A percentile compares a stretch with the other conserved stretches of the same genome.
phyloP scores from a whole-genome alignment of 2,329 filamentous ascomycete genomes.

The Pleomassaria siparia region DNA sequence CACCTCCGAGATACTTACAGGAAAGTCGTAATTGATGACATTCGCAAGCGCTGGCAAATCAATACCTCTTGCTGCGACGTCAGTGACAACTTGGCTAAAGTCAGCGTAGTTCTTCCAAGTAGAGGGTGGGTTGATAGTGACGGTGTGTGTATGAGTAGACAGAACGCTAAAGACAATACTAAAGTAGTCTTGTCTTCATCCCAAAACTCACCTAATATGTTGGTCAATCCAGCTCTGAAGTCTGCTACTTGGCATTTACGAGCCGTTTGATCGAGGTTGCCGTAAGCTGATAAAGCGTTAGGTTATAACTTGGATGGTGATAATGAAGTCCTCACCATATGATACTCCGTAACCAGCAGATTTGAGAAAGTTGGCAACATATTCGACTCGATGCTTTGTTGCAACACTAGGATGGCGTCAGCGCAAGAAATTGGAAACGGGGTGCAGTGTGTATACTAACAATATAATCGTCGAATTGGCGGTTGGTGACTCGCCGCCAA shows the following conservation, averaged over 20 bases:
- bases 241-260: constrained; percentile 89
- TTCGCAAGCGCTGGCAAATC: constrained; percentile 96
- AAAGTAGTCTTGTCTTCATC: no score
- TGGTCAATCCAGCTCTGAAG: constrained; percentile 80
- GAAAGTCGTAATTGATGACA: constrained; percentile 93
- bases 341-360: constrained; percentile 85
- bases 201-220: no score
- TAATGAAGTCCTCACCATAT: constrained; percentile 51
- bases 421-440: no score
- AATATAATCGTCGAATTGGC: constrained; percentile 94
- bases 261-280: constrained; percentile 89
- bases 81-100: constrained; percentile 91
- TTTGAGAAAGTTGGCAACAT: constrained; percentile 77
- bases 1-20: no score
- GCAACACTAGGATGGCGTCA: no score
- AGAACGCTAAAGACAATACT: no score
- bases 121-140: no score
- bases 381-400: constrained; percentile 97
- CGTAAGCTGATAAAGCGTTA: constrained; percentile 65
- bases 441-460: no score
- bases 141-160: no score
- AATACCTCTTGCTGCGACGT: constrained; percentile 95
- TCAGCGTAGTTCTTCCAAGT: no score
- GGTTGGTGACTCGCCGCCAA: constrained; percentile 70
- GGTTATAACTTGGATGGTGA: constrained; percentile 2